Evolutionary conservation across 768 basidiomycete genomes (phyloP).

Genomic region (Hemileccinum impolitum): DNA sequence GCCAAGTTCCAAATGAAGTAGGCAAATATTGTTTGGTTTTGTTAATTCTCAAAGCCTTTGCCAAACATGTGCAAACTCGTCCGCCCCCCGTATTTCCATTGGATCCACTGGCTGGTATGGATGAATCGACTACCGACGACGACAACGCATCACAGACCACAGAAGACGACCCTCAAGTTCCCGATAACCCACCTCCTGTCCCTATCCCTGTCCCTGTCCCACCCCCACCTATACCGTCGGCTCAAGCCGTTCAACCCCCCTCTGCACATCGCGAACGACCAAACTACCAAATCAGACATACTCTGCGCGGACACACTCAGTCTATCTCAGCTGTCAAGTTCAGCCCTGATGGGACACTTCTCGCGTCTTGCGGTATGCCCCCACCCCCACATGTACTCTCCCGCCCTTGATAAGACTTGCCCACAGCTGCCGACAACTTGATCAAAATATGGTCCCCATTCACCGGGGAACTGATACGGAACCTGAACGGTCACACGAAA

Average conservation of each 20-base stretch:
- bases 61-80: conserved; percentile 25
- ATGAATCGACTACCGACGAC: conserved; percentile 50
- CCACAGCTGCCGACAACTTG: conserved; percentile 70
- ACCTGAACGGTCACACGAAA: conserved; percentile 69
- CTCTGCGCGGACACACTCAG: conserved; percentile 72
- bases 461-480: conserved; percentile 73
- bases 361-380: conserved; percentile 83
- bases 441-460: conserved; percentile 84
- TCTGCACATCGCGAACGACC: conserved; percentile 44
- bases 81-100: not conserved
- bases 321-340: conserved; percentile 90
- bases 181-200: conserved; percentile 49
- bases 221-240: conserved; percentile 30
- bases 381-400: not conserved
- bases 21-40: conserved; percentile 18
- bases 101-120: conserved; percentile 25
- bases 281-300: conserved; percentile 67
- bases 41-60: conserved; percentile 22
- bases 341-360: conserved; percentile 78
- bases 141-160: conserved; percentile 80
- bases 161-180: conserved; percentile 79
- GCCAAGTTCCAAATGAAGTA: not conserved
- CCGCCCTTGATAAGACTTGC: not conserved
- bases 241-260: conserved; percentile 33
- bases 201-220: conserved; percentile 37